phyloP scores from a whole-genome alignment of 768 basidiomycete genomes.

The Infundibulicybe gibba region DNA sequence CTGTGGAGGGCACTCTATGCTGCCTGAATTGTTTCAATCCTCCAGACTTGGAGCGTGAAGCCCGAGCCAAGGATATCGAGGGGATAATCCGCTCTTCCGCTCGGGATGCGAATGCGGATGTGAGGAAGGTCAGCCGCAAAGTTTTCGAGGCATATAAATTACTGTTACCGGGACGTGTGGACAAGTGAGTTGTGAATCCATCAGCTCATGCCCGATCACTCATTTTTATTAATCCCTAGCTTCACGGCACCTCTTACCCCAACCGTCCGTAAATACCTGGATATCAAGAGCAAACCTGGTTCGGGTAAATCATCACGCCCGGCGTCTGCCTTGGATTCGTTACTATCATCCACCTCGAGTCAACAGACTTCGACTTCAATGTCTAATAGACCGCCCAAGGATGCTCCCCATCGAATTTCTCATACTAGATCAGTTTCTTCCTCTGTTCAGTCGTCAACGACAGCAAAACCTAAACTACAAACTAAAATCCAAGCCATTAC shows the following conservation, averaged over 20 bases:
- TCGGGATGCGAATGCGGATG: constrained; percentile 72
- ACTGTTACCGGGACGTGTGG: constrained; percentile 64
- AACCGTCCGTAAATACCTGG: constrained; percentile 72
- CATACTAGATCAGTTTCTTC: constrained; percentile 23
- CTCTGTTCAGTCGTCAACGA: constrained; percentile 11
- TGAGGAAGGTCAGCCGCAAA: constrained; percentile 64
- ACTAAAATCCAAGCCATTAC: too few relatives aligned
- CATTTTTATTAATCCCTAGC: constrained; percentile 29
- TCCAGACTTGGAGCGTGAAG: constrained; percentile 72
- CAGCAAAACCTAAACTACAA: background rate
- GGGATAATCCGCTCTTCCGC: constrained; percentile 62
- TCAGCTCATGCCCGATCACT: constrained; percentile 1
- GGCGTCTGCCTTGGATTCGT: constrained; percentile 8
- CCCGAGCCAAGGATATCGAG: constrained; percentile 64
- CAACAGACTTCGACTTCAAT: constrained; percentile 5
- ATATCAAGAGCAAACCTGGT: constrained; percentile 28
- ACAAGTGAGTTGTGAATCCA: constrained; percentile 39
- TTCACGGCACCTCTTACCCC: constrained; percentile 75
- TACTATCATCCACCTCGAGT: constrained; percentile 15
- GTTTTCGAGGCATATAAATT: constrained; percentile 76
- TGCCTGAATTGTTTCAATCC: constrained; percentile 77
- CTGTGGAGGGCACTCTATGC: constrained; percentile 61
- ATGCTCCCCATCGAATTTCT: too few relatives aligned
- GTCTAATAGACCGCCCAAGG: constrained; percentile 7
- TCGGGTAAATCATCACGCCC: constrained; percentile 2